Percentiles rank a stretch among this genome's conserved stretches.
Evolutionary conservation across 129 eudicot genomes (phyloP).

Genomic region (Centaurea solstitialis): DNA sequence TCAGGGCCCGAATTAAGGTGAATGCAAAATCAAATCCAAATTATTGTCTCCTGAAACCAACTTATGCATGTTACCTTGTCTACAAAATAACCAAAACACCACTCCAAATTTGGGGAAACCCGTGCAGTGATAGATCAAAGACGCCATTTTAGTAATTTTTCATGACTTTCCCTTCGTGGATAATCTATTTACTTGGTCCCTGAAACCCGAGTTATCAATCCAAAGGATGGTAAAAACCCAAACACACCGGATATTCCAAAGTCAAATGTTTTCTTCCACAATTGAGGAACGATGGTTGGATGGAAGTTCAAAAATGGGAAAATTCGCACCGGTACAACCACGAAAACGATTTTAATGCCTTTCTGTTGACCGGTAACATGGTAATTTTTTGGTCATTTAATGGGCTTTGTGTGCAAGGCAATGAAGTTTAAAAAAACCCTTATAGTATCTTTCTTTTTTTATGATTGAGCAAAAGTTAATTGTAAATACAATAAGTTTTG

Average conservation of each 20-base stretch:
- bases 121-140: neutral
- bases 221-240: neutral
- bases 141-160: too few relatives aligned
- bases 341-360: neutral
- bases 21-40: neutral
- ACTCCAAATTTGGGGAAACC: neutral
- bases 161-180: too few relatives aligned
- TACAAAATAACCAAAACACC: neutral
- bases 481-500: neutral
- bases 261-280: neutral
- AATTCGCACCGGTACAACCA: too few relatives aligned
- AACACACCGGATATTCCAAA: neutral
- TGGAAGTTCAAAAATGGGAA: neutral
- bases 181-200: neutral
- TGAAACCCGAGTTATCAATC: neutral
- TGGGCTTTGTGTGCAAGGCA: neutral
- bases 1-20: neutral
- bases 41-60: neutral
- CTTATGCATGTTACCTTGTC: neutral
- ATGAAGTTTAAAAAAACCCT: neutral
- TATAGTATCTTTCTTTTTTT: neutral
- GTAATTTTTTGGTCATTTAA: too few relatives aligned
- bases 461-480: neutral
- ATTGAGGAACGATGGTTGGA: neutral
- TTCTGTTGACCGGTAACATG: neutral